Conservation (phyloP, 106 monocot species). For the Platanthera guangdongensis region DNA sequence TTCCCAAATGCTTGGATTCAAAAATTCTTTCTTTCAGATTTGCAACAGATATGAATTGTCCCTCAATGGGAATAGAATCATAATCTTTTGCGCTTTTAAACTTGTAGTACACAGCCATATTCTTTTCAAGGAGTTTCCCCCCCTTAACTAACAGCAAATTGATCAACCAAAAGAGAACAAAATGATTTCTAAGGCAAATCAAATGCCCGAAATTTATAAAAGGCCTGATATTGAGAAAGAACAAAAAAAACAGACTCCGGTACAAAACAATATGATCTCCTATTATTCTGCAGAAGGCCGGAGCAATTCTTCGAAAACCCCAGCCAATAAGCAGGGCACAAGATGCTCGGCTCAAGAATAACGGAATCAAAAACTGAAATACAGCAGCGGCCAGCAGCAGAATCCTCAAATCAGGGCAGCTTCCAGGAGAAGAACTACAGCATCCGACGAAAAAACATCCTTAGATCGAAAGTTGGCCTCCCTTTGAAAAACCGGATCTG, state of each 20-base stretch:
- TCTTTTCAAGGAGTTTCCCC: constrained; percentile 13
- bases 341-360: not conserved
- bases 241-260: constrained; percentile 3
- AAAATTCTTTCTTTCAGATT: constrained; percentile 94
- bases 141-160: constrained; percentile 3
- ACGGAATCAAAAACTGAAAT: no score
- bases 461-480: not conserved
- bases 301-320: not conserved
- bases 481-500: not conserved
- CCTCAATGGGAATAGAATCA: constrained; percentile 85
- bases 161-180: constrained; percentile 6
- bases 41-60: constrained; percentile 91
- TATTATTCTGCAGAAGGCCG: not conserved
- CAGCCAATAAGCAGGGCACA: not conserved
- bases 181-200: constrained; percentile 4
- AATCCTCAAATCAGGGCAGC: constrained; percentile 1
- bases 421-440: not conserved
- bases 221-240: constrained; percentile 7
- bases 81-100: constrained; percentile 98
- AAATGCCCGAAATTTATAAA: constrained; percentile 3
- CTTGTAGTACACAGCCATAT: constrained; percentile 95
- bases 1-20: constrained; percentile 91
- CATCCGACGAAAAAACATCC: not conserved
- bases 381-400: not conserved
- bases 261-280: constrained; percentile 4